phyloP scores from a whole-genome alignment of 805 yeast genomes.

The Metschnikowia bowlesiae region DNA sequence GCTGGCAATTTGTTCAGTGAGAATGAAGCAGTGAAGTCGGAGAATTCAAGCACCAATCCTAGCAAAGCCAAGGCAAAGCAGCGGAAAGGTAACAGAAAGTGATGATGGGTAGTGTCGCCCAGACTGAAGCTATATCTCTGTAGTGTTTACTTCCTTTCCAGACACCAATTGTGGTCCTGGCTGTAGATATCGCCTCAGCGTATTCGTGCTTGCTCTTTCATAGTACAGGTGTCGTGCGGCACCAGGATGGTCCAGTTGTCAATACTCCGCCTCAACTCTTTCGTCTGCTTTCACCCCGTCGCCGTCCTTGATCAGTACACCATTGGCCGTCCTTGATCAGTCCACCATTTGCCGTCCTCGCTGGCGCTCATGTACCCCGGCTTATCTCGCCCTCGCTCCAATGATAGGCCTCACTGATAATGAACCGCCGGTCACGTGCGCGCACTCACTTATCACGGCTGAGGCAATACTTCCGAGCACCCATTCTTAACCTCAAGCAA shows the following conservation, averaged over 20 bases:
- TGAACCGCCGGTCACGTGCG: slow-evolving; percentile 2
- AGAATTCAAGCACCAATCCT: background rate
- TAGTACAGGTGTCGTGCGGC: no score
- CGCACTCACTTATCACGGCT: slow-evolving; percentile 1
- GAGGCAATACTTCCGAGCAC: slow-evolving; percentile 1
- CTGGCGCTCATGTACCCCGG: background rate
- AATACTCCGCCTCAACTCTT: background rate
- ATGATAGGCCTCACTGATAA: slow-evolving; percentile 3
- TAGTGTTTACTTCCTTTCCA: no score
- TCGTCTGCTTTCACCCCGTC: background rate
- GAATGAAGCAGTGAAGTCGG: background rate
- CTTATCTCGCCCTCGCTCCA: background rate
- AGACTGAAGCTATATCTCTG: no score
- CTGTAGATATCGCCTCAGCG: no score
- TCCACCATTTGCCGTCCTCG: background rate
- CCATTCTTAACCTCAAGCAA: background rate
- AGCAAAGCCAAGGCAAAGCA: background rate
- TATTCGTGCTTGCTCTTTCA: no score
- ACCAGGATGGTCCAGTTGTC: no score
- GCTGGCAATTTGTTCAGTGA: slow-evolving; percentile 6
- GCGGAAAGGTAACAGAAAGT: background rate
- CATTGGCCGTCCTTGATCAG: background rate
- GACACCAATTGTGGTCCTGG: no score
- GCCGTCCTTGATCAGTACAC: background rate
- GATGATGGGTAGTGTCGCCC: background rate